Conservation (phyloP, 495 filamentous ascomycete species). For the Clohesyomyces aquaticus region DNA sequence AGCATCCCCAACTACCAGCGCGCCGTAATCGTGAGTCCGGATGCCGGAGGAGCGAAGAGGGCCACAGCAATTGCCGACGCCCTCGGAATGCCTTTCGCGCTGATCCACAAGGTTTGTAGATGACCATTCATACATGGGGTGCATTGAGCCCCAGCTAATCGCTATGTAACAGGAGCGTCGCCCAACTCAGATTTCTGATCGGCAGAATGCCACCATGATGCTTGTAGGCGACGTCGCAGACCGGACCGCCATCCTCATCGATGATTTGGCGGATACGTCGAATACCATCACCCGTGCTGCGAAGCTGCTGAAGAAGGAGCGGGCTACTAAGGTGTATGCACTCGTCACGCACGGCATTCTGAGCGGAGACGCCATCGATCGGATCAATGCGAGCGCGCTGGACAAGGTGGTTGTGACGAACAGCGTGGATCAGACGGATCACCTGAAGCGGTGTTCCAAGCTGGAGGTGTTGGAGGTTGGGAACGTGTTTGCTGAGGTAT, state of each 20-base stretch:
- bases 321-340: conserved; percentile 84
- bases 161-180: conserved; percentile 75
- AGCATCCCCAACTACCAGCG: conserved; percentile 85
- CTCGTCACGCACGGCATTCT: conserved; percentile 93
- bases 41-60: conserved; percentile 94
- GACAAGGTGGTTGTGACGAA: conserved; percentile 95
- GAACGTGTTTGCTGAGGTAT: conserved; percentile 87
- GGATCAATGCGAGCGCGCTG: conserved; percentile 86
- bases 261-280: conserved; percentile 92
- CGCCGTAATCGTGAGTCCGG: conserved; percentile 91
- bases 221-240: conserved; percentile 85
- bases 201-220: conserved; percentile 98
- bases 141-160: conserved; percentile 38
- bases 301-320: conserved; percentile 94
- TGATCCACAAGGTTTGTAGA: conserved; percentile 90
- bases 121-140: conserved; percentile 33
- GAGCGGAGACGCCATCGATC: conserved; percentile 89
- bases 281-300: conserved; percentile 97
- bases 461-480: conserved; percentile 91
- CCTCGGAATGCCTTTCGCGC: conserved; percentile 87
- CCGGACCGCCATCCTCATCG: conserved; percentile 84
- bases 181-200: conserved; percentile 88
- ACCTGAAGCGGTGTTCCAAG: conserved; percentile 74
- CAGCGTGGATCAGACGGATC: conserved; percentile 85
- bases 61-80: conserved; percentile 96